phyloP scores from a whole-genome alignment of 1,139 yeast genomes.

The Yamadazyma atmosphaerica region DNA sequence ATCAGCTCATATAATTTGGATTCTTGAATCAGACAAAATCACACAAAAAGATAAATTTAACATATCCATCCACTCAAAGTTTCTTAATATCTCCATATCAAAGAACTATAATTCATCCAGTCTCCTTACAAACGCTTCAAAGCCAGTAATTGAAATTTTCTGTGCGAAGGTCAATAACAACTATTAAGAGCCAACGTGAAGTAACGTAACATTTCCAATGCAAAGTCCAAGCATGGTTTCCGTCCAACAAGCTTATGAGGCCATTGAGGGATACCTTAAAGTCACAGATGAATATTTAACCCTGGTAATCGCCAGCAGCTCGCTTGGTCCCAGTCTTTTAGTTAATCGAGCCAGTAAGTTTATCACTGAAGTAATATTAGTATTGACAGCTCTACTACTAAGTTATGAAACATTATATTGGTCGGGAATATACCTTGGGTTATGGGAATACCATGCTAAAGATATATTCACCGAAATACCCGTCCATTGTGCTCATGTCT shows the following conservation, averaged over 20 bases:
- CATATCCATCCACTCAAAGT: no score
- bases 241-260: not conserved
- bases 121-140: no score
- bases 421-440: constrained; percentile 46
- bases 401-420: constrained; percentile 48
- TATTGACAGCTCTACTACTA: constrained; percentile 27
- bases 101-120: no score
- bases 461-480: constrained; percentile 71
- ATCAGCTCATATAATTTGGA: no score
- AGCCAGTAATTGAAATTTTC: no score
- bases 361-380: constrained; percentile 37
- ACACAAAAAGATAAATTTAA: no score
- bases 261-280: constrained; percentile 2
- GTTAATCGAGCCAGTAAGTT: constrained; percentile 26
- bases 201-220: no score
- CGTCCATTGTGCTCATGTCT: constrained; percentile 74
- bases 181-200: no score
- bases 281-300: constrained; percentile 7
- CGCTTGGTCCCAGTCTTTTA: constrained; percentile 13
- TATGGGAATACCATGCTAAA: constrained; percentile 65
- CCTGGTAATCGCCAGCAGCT: constrained; percentile 2
- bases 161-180: not conserved
- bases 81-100: no score
- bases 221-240: not conserved
- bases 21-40: no score